These are phyloP conservation scores for Leishmania guyanensis DNA, from an alignment of 208 protist genomes.

Conservation along the genomic window DNA sequence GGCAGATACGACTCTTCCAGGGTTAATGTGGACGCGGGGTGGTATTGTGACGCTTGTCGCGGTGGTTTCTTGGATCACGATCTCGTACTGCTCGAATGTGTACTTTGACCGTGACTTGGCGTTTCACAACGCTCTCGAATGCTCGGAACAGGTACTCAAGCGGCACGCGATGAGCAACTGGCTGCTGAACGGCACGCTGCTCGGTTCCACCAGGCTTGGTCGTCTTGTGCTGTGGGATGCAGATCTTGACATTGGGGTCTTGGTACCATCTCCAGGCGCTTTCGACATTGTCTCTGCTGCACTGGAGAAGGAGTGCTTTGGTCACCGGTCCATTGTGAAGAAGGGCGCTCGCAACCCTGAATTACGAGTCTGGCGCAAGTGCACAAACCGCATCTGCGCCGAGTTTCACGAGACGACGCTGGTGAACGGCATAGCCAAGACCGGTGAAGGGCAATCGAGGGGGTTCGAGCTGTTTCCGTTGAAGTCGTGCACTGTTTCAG, in stretches of 20 bases:
- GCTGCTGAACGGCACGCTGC: slow-evolving; percentile 82
- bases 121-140: slow-evolving; percentile 65
- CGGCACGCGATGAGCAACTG: slow-evolving; percentile 45
- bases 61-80: slow-evolving; percentile 57
- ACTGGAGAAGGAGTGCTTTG: slow-evolving; percentile 60
- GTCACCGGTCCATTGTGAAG: slow-evolving; percentile 31
- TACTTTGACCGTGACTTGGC: slow-evolving; percentile 74
- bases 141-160: slow-evolving; percentile 50
- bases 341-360: slow-evolving; percentile 30
- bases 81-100: slow-evolving; percentile 69
- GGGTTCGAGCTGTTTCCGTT: slow-evolving; percentile 63
- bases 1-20: background rate
- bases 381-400: slow-evolving; percentile 74
- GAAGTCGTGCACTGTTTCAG: slow-evolving; percentile 54
- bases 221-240: slow-evolving; percentile 85
- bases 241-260: slow-evolving; percentile 77
- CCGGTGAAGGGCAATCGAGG: slow-evolving; percentile 45
- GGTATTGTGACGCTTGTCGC: slow-evolving; percentile 53
- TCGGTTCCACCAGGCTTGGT: slow-evolving; percentile 66
- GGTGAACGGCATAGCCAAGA: slow-evolving; percentile 33
- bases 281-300: slow-evolving; percentile 30
- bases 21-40: slow-evolving; percentile 48
- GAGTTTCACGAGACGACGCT: slow-evolving; percentile 66
- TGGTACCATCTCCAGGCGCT: slow-evolving; percentile 34
- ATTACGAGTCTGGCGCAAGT: slow-evolving; percentile 69